Percentiles rank a stretch among this genome's conserved stretches.
These are phyloP conservation scores for Coniochaeta sp. DNA, from an alignment of 2,329 filamentous ascomycete species.

Conservation along the genomic window DNA sequence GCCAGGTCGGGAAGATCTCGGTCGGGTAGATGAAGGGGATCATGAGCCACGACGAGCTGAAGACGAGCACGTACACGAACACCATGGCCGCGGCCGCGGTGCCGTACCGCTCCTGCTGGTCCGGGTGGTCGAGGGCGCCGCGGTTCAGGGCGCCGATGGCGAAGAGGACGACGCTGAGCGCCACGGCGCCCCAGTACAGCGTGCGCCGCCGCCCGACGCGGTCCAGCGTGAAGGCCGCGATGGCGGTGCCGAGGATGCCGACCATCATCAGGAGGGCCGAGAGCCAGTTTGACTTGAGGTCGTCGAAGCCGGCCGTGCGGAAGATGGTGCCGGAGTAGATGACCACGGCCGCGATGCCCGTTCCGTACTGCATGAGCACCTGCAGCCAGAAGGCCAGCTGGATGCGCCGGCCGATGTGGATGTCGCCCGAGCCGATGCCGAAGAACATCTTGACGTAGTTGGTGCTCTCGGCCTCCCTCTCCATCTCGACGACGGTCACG, in stretches of 20 bases:
- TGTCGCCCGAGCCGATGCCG: constrained; percentile 55
- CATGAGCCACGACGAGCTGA: constrained; percentile 39
- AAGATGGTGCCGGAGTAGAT: constrained; percentile 55
- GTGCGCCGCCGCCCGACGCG: constrained; percentile 63
- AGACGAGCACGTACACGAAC: constrained; percentile 34
- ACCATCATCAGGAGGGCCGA: constrained; percentile 46
- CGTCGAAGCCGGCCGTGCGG: constrained; percentile 58
- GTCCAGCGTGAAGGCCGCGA: constrained; percentile 65
- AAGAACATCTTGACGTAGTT: constrained; percentile 62
- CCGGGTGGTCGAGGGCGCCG: constrained; percentile 26
- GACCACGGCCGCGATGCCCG: constrained; percentile 63
- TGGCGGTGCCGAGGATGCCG: constrained; percentile 56
- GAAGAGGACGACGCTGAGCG: constrained; percentile 61
- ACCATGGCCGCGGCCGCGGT: constrained; percentile 23
- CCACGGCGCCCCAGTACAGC: constrained; percentile 60
- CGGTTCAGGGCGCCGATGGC: constrained; percentile 57
- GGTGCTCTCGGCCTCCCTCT: constrained; percentile 51
- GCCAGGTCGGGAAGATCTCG: constrained; percentile 66
- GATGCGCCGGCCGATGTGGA: constrained; percentile 61
- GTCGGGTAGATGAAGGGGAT: constrained; percentile 53
- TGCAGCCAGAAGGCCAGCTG: constrained; percentile 67
- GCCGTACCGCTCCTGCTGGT: constrained; percentile 18
- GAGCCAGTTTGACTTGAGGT: constrained; percentile 56
- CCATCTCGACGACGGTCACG: constrained; percentile 52
- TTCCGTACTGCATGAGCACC: constrained; percentile 60